phyloP scores from a whole-genome alignment of 257 asterid genomes.

The Eustoma russellianum region DNA sequence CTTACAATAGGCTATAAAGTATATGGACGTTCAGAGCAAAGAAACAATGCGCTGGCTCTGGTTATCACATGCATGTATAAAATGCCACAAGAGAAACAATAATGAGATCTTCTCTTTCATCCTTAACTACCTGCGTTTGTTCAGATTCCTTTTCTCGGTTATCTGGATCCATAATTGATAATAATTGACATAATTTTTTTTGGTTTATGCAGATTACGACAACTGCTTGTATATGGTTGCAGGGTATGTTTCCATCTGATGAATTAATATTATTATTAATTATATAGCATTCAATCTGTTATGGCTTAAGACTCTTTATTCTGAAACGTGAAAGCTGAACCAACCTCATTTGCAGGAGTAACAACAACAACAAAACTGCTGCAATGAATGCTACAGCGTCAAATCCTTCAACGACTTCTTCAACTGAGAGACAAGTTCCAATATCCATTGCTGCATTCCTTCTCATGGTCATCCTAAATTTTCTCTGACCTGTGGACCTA shows the following conservation, averaged over 20 bases:
- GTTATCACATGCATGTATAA: no score
- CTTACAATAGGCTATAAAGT: no score
- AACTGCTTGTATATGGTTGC: constrained; percentile 56
- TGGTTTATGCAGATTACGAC: constrained; percentile 62
- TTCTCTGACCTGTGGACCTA: constrained; percentile 13
- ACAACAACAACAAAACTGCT: constrained; percentile 25
- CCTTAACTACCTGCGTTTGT: no score
- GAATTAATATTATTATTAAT: background rate
- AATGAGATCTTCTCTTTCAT: no score
- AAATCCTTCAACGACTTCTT: constrained; percentile 36
- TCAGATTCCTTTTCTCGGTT: no score
- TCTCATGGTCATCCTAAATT: constrained; percentile 28
- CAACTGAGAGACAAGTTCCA: constrained; percentile 17
- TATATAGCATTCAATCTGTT: background rate
- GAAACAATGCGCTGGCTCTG: no score
- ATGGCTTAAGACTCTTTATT: background rate
- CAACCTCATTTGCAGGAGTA: constrained; percentile 38
- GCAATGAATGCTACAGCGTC: constrained; percentile 33
- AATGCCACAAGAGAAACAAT: no score
- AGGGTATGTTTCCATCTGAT: constrained; percentile 36
- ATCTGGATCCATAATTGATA: no score
- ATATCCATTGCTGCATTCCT: constrained; percentile 20
- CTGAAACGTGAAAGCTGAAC: no score
- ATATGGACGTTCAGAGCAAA: no score
- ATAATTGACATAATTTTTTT: constrained; percentile 1